Evolutionary conservation across 441 rosid genomes (phyloP), one percentile per base, ranked within the genome.

Genomic region (Pelargonium citronellum): DNA sequence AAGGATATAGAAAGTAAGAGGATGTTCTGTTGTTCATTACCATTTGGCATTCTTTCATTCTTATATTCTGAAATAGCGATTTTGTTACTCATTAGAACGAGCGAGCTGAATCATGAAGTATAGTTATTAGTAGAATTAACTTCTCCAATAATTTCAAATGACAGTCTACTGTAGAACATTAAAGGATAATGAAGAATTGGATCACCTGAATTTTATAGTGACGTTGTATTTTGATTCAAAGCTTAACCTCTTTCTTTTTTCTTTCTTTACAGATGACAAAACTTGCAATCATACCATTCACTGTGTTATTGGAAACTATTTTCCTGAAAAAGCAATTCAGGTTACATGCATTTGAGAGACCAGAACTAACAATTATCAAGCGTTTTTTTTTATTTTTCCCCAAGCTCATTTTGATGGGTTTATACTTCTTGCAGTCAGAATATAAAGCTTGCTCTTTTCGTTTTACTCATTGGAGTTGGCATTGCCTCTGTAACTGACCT

Each of bases 211-310:
- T 53, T 53, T 53, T 53, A 6, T 53, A 19, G 19, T n/a, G 19
- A 8, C 16, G 5, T 53, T n/a, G 58, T 53, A 53, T 53, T n/a
- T 53, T 4, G 19, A 53, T 53, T 53, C 58, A 15, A n/a, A 3
- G 37, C n/a, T 53, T 53, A 12, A 53, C 58, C 20, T 53, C 5
- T 53, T 19, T 47, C 12, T 44, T 46, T 30, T 30, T 2, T 30
- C 5, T 53, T n/a, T 53, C 8, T 53, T 19, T 70, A 67, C 87
- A 90, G 97, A 95, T 95, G 99, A 95, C 99, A 37, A 95, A 95
- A 79, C 92, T 95, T 76, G 96, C 99, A 61, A 95, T 95, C 70
- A 91, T 95, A 71, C 99, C 99, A 62, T 95, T 91, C 83, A 95
- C 99, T 58, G 97, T 95, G 4, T 69, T 90, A 24, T 69, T 95